Conservation (phyloP, 257 asterid species). For the Oldenlandia corymbosa region DNA sequence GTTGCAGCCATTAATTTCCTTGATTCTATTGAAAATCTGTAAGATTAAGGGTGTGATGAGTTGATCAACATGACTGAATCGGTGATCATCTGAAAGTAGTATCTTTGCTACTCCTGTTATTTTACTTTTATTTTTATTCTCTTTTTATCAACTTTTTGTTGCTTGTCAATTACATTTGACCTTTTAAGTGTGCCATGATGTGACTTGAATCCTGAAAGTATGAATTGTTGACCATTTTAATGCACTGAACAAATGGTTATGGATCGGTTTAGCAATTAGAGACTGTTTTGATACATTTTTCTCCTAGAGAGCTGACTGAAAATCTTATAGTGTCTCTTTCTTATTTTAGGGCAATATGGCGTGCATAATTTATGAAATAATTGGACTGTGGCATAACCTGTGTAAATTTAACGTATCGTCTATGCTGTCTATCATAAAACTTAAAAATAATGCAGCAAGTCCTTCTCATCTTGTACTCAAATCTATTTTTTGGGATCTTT, state of each 20-base stretch:
- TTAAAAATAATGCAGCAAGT: no score
- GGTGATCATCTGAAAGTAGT: not conserved
- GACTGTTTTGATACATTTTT: not conserved
- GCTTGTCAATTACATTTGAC: not conserved
- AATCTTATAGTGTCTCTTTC: not conserved
- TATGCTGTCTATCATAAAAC: no score
- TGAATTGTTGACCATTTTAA: not conserved
- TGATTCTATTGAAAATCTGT: not conserved
- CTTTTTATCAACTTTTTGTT: not conserved
- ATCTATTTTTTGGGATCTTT: no score
- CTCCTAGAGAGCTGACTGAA: constrained; percentile 1
- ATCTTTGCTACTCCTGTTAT: not conserved
- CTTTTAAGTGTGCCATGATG: no score
- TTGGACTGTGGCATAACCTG: no score
- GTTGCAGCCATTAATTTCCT: not conserved
- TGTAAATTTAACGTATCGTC: no score
- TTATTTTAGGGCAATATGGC: not conserved
- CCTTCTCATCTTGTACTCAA: no score
- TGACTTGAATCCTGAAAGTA: not conserved
- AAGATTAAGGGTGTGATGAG: not conserved
- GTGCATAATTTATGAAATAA: not conserved
- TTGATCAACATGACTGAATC: not conserved
- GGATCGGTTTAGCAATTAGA: not conserved
- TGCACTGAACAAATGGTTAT: not conserved
- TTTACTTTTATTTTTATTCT: no score